phyloP scores from a whole-genome alignment of 192 early-diverging fungal genomes.

The Endogone sp. region DNA sequence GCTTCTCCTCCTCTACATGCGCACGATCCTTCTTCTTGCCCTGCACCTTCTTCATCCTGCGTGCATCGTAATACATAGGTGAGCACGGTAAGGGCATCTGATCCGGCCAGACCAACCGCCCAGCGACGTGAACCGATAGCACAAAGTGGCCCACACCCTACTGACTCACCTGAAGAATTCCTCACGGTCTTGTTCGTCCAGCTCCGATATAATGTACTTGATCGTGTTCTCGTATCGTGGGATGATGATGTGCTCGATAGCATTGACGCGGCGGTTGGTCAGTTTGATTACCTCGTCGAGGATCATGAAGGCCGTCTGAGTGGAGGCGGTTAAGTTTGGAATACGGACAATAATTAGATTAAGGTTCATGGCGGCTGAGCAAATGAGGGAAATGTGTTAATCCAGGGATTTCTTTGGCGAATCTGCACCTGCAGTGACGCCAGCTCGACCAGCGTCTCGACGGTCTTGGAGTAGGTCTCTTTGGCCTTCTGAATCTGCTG shows the following conservation, averaged over 20 bases:
- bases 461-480: slow-evolving; percentile 91
- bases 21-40: slow-evolving; percentile 93
- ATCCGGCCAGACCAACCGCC: not conserved
- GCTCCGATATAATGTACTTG: slow-evolving; percentile 90
- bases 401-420: not conserved
- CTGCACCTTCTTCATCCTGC: slow-evolving; percentile 95
- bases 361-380: not conserved
- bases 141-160: not conserved
- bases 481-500: slow-evolving; percentile 95
- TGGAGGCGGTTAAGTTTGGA: slow-evolving; percentile 12
- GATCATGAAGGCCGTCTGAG: slow-evolving; percentile 95
- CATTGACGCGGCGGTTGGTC: slow-evolving; percentile 98
- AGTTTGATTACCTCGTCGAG: slow-evolving; percentile 99
- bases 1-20: slow-evolving; percentile 55
- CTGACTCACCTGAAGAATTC: slow-evolving; percentile 84
- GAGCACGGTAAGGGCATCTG: not conserved
- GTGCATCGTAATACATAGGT: too few species aligned
- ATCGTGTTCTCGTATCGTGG: slow-evolving; percentile 98
- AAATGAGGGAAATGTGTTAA: not conserved
- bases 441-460: slow-evolving; percentile 93
- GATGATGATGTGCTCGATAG: slow-evolving; percentile 99
- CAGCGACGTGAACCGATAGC: not conserved
- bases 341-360: not conserved
- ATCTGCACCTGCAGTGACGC: slow-evolving; percentile 88
- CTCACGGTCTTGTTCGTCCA: slow-evolving; percentile 98